phyloP scores from a whole-genome alignment of 257 asterid species.

The Solanum okadae region DNA sequence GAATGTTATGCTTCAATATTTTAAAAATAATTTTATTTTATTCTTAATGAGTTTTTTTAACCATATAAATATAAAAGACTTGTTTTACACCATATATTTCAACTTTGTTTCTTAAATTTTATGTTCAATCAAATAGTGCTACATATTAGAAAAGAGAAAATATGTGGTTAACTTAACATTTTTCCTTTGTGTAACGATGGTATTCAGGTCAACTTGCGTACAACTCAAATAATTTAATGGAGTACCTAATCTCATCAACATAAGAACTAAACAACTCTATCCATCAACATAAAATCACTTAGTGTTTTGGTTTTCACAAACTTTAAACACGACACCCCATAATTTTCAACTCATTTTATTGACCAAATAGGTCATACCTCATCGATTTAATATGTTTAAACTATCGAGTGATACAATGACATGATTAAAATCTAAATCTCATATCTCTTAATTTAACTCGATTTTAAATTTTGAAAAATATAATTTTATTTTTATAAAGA shows the following conservation, averaged over 20 bases:
- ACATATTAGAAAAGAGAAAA: neutral
- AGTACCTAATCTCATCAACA: neutral
- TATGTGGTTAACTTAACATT: neutral
- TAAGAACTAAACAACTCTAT: too few species aligned
- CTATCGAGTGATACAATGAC: neutral
- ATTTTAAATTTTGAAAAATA: neutral
- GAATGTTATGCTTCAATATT: too few species aligned
- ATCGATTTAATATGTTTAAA: neutral
- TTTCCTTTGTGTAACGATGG: neutral
- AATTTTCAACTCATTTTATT: neutral
- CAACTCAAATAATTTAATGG: neutral
- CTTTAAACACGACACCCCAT: neutral
- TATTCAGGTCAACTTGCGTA: rapidly evolving
- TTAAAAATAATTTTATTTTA: too few species aligned
- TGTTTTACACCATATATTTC: neutral
- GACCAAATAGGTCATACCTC: neutral
- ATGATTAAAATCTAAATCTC: neutral
- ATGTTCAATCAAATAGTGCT: neutral
- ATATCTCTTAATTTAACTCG: neutral
- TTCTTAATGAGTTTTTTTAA: neutral
- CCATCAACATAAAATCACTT: neutral
- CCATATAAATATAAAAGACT: too few species aligned
- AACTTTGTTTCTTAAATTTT: neutral
- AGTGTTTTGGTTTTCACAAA: neutral
- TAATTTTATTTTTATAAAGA: neutral